A percentile compares a stretch with the other conserved stretches of the same genome.
phyloP scores from a whole-genome alignment of 1,284 basidiomycete species.

The Apiotrichum sp. region DNA sequence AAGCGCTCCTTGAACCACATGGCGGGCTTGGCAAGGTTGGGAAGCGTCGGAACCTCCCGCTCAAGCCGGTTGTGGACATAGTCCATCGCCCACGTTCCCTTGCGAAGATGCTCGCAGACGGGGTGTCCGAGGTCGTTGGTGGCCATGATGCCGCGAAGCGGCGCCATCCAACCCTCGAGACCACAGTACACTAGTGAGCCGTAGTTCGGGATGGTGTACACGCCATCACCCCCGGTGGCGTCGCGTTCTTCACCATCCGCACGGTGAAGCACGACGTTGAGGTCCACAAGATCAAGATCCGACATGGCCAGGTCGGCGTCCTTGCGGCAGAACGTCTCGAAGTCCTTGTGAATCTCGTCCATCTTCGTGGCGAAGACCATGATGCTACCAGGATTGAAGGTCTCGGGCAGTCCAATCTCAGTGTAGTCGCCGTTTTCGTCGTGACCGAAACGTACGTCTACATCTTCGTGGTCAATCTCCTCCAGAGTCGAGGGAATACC shows the following conservation, averaged over 20 bases:
- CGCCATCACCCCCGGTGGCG: slow-evolving; percentile 64
- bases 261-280: slow-evolving; percentile 76
- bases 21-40: slow-evolving; percentile 62
- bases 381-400: slow-evolving; percentile 85
- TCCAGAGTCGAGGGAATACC: slow-evolving; percentile 68
- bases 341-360: slow-evolving; percentile 52
- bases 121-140: slow-evolving; percentile 88
- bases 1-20: slow-evolving; percentile 79
- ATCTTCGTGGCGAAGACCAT: slow-evolving; percentile 82
- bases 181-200: slow-evolving; percentile 80
- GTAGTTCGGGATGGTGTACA: slow-evolving; percentile 67
- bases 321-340: slow-evolving; percentile 65
- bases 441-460: slow-evolving; percentile 45
- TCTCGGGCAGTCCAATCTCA: slow-evolving; percentile 72
- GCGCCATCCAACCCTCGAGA: slow-evolving; percentile 91
- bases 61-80: slow-evolving; percentile 68
- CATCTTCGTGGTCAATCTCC: slow-evolving; percentile 58
- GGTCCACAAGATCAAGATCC: slow-evolving; percentile 72
- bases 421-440: slow-evolving; percentile 65
- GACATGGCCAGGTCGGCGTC: slow-evolving; percentile 66
- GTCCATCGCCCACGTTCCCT: slow-evolving; percentile 83
- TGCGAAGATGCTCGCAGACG: slow-evolving; percentile 74
- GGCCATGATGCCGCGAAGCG: slow-evolving; percentile 69
- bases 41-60: slow-evolving; percentile 49
- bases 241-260: slow-evolving; percentile 85